Percentiles rank a stretch among this genome's conserved stretches.
Conservation (phyloP, 805 yeast species). For the Metschnikowia vanudenii region DNA sequence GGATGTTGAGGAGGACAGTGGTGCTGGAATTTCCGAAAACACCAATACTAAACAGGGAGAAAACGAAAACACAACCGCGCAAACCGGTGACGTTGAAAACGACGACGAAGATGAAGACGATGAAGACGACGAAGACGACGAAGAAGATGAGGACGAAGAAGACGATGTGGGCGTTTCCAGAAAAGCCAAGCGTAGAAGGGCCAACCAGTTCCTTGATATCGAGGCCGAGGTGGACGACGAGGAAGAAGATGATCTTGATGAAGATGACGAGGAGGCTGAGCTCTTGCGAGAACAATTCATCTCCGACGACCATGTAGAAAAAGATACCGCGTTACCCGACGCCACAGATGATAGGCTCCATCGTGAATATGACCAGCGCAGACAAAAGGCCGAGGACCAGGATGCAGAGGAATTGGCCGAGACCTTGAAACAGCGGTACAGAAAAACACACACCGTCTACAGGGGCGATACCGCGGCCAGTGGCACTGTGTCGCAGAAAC, state of each 20-base stretch:
- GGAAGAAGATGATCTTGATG: constrained; percentile 87
- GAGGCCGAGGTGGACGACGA: constrained; percentile 99
- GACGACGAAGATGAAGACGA: constrained; percentile 39
- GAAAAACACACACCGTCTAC: constrained; percentile 79
- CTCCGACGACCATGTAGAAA: constrained; percentile 67
- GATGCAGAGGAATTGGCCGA: constrained; percentile 95
- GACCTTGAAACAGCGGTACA: constrained; percentile 87
- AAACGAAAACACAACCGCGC: background rate
- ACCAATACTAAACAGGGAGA: constrained; percentile 15
- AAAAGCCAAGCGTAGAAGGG: constrained; percentile 46
- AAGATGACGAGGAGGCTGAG: constrained; percentile 90
- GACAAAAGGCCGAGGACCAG: constrained; percentile 84
- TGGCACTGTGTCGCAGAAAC: constrained; percentile 79
- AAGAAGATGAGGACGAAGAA: constrained; percentile 49
- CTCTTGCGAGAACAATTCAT: constrained; percentile 79
- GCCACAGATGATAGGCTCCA: constrained; percentile 66
- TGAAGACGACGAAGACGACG: constrained; percentile 48
- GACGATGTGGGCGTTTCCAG: constrained; percentile 53
- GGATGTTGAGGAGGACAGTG: constrained; percentile 9
- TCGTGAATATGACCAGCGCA: constrained; percentile 84
- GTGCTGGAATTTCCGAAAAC: background rate
- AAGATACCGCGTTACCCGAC: constrained; percentile 42
- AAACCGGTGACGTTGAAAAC: constrained; percentile 7
- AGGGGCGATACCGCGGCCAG: constrained; percentile 73
- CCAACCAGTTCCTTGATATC: constrained; percentile 92